phyloP scores from a whole-genome alignment of 208 protist species.

The Leishmania aethiopica region DNA sequence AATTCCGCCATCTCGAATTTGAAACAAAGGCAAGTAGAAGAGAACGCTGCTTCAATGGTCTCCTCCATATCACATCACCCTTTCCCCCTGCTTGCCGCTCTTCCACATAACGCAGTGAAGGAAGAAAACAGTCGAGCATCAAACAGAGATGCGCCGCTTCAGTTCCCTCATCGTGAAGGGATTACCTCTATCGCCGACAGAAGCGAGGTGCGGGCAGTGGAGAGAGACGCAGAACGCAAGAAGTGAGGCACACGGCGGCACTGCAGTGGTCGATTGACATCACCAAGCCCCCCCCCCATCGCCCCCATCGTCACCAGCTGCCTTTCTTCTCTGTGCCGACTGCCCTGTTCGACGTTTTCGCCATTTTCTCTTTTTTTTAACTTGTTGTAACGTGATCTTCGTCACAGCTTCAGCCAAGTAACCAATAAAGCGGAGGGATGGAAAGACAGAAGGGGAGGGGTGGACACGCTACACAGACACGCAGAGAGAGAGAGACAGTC shows the following conservation, averaged over 20 bases:
- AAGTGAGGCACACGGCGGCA: background rate
- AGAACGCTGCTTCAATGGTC: background rate
- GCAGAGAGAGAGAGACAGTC: background rate
- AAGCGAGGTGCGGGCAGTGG: background rate
- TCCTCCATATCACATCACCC: background rate
- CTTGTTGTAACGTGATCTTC: background rate
- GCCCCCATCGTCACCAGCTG: background rate
- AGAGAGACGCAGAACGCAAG: background rate
- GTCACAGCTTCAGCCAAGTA: background rate
- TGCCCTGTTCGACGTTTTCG: background rate
- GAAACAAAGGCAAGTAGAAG: background rate
- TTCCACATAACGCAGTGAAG: background rate
- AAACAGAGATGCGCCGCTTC: background rate
- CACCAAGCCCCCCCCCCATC: background rate
- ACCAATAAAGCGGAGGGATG: background rate
- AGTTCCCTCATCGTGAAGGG: background rate
- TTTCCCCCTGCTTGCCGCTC: background rate
- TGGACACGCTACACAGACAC: background rate
- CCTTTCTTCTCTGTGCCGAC: background rate
- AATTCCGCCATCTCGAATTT: background rate
- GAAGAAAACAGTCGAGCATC: background rate
- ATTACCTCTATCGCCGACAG: background rate
- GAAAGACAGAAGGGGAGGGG: background rate
- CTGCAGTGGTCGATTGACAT: background rate
- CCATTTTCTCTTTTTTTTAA: slow-evolving; percentile 1